Base-by-base conservation (phyloP, 202 grass and related monocot genomes). In the Zizania palustris region DNA sequence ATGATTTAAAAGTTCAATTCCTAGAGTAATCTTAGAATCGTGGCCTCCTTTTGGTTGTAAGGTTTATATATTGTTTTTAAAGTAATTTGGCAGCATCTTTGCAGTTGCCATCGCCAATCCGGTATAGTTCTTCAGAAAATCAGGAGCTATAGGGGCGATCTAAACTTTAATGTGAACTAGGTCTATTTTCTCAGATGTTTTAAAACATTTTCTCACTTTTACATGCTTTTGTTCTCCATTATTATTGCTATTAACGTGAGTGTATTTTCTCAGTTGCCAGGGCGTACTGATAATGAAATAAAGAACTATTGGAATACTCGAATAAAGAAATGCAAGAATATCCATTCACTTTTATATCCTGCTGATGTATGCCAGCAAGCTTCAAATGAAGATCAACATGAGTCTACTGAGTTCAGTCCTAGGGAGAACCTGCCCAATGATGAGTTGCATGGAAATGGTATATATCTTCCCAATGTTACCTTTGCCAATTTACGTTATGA, bases 271-370 rank as follows among this genome's bases (percentile, higher is more conserved):
- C 28, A 98, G 91, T 82, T 98, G 65, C 89, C 91, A 75, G 95
- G 95, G 58, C 86, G 91, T 71, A 98, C 96, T 64, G 96, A 95
- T 82, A 98, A 98, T 90, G 95, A 98, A 72, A 98, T 98, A 83
- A 98, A 98, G 42, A 98, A 98, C 85, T 95, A 92, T 49, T 98
- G 96, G 96, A 98, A 98, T 50, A 98, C 96, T 75, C 82, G 96
- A 73, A 87, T 85, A 75, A 98, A 98, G 74, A 88, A 92, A 80
- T 89, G 83, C n/a, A 85, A 88, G 42, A 83, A 92, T 90, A 67
- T 83, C 80, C 16, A 13, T 85, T 49, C 7, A 0, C 76, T 42
- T 10, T 21, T 69, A 67, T 85, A 98, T 79, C 91, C 91, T 73
- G 43, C 84, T 71, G 85, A 84, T 58, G 15, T 92, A 67, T 59